phyloP scores from a whole-genome alignment of 495 filamentous ascomycete genomes.

The Aspergillus nidulans region DNA sequence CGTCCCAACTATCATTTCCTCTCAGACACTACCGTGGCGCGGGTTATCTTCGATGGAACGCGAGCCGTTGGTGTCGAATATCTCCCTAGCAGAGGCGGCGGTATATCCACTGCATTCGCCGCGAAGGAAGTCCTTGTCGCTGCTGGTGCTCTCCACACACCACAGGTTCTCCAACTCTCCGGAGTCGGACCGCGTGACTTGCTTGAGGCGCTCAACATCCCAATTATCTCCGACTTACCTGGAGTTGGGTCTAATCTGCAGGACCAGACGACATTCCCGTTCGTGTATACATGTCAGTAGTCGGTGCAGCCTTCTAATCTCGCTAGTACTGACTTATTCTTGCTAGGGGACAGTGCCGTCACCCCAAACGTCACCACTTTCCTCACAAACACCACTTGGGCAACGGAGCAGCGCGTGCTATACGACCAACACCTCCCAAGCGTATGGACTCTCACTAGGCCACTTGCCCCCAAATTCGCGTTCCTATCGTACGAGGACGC shows the following conservation, averaged over 20 bases:
- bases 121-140: background rate
- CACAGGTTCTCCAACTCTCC: background rate
- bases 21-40: background rate
- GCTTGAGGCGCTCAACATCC: background rate
- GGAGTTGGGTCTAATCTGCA: background rate
- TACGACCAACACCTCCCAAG: conserved; percentile 1
- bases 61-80: conserved; percentile 2
- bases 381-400: background rate
- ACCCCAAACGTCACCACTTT: background rate
- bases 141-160: background rate
- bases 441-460: background rate
- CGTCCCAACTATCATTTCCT: background rate
- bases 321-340: background rate
- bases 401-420: background rate
- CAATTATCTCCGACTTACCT: background rate
- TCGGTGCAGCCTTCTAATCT: background rate
- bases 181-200: background rate
- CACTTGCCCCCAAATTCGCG: background rate
- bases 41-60: background rate
- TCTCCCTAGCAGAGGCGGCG: background rate
- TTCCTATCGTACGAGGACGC: background rate
- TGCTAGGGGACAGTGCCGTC: background rate
- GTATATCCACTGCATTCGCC: background rate
- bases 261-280: background rate
- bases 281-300: background rate